These are phyloP conservation scores for Lactarius evosmus DNA, from an alignment of 768 basidiomycete species.

Conservation along the genomic window DNA sequence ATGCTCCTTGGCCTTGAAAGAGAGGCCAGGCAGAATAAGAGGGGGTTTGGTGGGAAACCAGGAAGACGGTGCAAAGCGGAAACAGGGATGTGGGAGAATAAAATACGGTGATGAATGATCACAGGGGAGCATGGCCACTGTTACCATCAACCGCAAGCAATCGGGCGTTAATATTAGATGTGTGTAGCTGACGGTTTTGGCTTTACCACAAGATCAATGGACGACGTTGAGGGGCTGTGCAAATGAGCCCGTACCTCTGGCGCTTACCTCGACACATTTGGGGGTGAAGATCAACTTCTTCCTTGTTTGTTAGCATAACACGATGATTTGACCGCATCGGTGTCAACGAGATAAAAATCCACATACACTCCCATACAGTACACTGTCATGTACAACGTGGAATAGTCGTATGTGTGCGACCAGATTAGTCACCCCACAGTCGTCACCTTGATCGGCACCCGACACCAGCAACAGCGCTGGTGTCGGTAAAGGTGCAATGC, in stretches of 20 bases:
- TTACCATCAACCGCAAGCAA: constrained; percentile 14
- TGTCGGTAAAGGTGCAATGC: too few relatives aligned
- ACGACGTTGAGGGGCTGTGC: background rate
- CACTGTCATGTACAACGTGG: too few relatives aligned
- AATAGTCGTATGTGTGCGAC: too few relatives aligned
- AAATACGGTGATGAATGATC: constrained; percentile 13
- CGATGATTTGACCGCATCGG: too few relatives aligned
- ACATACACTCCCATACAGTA: too few relatives aligned
- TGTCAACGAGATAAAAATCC: too few relatives aligned
- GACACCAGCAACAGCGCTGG: too few relatives aligned
- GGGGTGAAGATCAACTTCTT: background rate
- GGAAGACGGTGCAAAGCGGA: background rate
- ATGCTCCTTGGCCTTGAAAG: constrained; percentile 9
- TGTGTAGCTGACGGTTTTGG: background rate
- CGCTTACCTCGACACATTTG: background rate
- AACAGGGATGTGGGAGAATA: constrained; percentile 2
- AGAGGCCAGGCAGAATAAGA: background rate
- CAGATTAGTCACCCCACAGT: too few relatives aligned
- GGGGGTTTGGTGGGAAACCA: background rate
- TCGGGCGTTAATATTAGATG: background rate
- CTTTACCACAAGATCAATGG: background rate
- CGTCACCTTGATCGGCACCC: too few relatives aligned
- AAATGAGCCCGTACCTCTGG: constrained; percentile 1
- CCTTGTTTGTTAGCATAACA: too few relatives aligned
- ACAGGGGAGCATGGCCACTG: background rate